phyloP scores from a whole-genome alignment of 495 filamentous ascomycete species.

The Lophium mytilinum region DNA sequence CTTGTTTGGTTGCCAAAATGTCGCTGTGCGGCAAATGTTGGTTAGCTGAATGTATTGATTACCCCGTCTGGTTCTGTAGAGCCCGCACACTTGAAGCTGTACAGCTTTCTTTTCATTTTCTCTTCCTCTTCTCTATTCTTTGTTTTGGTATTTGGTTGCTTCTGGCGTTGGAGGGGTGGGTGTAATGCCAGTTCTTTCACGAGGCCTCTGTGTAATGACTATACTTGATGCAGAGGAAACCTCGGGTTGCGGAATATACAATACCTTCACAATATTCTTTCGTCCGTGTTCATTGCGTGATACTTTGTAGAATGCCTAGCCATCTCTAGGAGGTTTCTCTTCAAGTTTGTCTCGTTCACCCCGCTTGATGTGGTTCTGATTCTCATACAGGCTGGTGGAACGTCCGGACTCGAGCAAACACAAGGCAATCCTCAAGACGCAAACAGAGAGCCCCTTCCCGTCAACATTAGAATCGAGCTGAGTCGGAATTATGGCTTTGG shows the following conservation, averaged over 20 bases:
- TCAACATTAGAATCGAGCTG: too few species aligned
- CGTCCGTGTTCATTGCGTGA: background rate
- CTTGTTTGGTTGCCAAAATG: background rate
- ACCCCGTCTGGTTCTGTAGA: background rate
- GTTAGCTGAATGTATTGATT: background rate
- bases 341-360: background rate
- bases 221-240: background rate
- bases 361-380: background rate
- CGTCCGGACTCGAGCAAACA: background rate
- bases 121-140: background rate
- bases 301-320: background rate
- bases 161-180: background rate
- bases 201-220: constrained; percentile 2
- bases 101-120: background rate
- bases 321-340: background rate
- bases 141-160: background rate
- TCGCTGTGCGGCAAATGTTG: background rate
- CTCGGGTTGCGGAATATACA: background rate
- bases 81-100: background rate
- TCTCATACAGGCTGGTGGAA: background rate
- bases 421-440: too few species aligned
- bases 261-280: background rate
- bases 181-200: background rate
- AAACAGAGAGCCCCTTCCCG: too few species aligned
- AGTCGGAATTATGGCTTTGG: too few species aligned